Evolutionary conservation across 805 yeast species (phyloP).

Genomic region (Candida mattraensis): DNA sequence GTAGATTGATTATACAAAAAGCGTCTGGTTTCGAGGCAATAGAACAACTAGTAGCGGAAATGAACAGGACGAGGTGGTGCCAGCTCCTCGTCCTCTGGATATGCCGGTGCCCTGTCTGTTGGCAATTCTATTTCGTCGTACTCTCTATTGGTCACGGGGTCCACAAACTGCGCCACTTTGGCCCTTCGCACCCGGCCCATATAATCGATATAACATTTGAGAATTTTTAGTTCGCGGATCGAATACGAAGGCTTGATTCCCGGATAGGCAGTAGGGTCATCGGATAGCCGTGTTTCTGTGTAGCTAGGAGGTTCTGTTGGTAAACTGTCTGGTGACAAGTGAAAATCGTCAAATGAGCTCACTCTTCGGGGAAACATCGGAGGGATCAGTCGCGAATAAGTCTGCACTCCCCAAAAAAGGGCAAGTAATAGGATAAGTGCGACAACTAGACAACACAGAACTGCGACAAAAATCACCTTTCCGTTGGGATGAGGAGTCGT

Average conservation of each 20-base stretch:
- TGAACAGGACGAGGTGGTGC: constrained; percentile 1
- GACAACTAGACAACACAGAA: constrained; percentile 10
- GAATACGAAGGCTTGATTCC: constrained; percentile 18
- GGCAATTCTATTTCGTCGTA: constrained; percentile 17
- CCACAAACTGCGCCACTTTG: constrained; percentile 13
- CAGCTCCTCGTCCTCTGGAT: background rate
- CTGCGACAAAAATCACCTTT: constrained; percentile 9
- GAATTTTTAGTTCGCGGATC: constrained; percentile 11
- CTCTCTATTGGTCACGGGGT: constrained; percentile 14
- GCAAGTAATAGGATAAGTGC: constrained; percentile 7
- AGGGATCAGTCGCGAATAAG: constrained; percentile 9
- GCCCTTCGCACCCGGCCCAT: constrained; percentile 13
- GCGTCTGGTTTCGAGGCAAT: no score
- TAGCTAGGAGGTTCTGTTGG: constrained; percentile 20
- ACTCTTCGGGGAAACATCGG: constrained; percentile 2
- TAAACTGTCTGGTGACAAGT: no score
- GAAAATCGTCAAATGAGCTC: no score
- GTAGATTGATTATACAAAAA: no score
- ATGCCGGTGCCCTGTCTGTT: constrained; percentile 4
- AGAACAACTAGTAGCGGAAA: background rate
- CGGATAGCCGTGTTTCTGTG: constrained; percentile 12
- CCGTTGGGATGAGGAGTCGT: background rate
- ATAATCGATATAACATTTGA: constrained; percentile 14
- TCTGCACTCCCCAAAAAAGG: constrained; percentile 12
- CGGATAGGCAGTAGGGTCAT: constrained; percentile 5